Percentiles rank a stretch among this genome's conserved stretches.
phyloP scores from a whole-genome alignment of 176 grass and related monocot species.

The Ananas comosus region DNA sequence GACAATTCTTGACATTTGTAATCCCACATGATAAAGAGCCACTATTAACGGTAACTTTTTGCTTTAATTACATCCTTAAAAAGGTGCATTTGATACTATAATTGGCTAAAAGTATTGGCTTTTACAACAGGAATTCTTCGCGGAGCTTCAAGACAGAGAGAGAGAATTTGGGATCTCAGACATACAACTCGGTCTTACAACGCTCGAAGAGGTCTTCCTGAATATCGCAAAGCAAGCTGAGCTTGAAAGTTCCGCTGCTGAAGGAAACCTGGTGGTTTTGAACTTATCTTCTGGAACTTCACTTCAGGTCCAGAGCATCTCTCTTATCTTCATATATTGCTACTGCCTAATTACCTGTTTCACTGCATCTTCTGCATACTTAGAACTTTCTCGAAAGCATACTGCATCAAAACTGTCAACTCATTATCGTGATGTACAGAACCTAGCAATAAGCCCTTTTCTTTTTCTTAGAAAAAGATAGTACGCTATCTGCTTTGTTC shows the following conservation, averaged over 20 bases:
- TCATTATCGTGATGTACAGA: too few relatives aligned
- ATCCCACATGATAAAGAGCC: constrained; percentile 78
- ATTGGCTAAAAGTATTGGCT: not conserved
- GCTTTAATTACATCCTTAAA: constrained; percentile 1
- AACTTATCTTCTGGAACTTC: constrained; percentile 65
- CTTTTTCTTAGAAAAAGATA: too few relatives aligned
- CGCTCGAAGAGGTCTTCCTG: constrained; percentile 94
- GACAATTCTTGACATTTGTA: constrained; percentile 81
- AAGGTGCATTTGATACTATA: too few relatives aligned
- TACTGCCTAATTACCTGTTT: too few relatives aligned
- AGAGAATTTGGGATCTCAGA: constrained; percentile 80
- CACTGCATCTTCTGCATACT: too few relatives aligned
- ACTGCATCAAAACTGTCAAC: too few relatives aligned
- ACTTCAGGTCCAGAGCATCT: constrained; percentile 48
- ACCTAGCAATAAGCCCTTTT: too few relatives aligned
- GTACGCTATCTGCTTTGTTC: too few relatives aligned
- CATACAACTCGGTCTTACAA: constrained; percentile 85
- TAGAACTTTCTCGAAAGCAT: too few relatives aligned
- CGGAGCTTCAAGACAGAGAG: constrained; percentile 79
- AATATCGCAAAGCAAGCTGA: constrained; percentile 92
- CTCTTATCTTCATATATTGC: not conserved
- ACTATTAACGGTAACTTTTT: constrained; percentile 62
- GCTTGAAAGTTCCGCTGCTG: constrained; percentile 68
- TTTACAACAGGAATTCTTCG: constrained; percentile 59
- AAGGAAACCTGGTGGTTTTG: constrained; percentile 59